These are phyloP conservation scores for Lactuca sativa DNA, from an alignment of 129 eudicot species.

Conservation along the genomic window DNA sequence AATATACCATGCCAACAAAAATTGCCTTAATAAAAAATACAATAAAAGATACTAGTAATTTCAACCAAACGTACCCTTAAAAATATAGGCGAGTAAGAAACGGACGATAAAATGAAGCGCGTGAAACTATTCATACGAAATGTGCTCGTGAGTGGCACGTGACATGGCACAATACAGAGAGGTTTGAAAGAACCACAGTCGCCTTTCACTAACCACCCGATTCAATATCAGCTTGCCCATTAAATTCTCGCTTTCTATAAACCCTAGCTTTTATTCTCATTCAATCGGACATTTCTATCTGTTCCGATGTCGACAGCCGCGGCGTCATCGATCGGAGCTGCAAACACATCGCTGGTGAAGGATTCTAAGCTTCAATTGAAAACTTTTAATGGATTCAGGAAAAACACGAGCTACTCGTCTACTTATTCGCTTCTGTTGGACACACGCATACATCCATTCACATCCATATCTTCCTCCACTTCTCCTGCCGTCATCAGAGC, in stretches of 20 bases:
- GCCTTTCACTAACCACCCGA: constrained; percentile 24
- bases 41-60: no score
- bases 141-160: constrained; percentile 33
- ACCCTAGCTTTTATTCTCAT: constrained; percentile 13
- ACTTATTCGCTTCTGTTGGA: constrained; percentile 47
- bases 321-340: constrained; percentile 59
- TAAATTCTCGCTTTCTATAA: constrained; percentile 1
- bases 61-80: not conserved
- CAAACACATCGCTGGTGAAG: constrained; percentile 36
- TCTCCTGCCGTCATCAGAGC: constrained; percentile 56
- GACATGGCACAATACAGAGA: constrained; percentile 14
- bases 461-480: constrained; percentile 18
- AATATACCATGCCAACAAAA: no score
- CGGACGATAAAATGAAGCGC: constrained; percentile 6
- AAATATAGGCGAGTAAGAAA: not conserved
- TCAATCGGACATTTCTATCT: not conserved
- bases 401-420: not conserved
- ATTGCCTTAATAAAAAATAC: no score
- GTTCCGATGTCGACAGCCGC: constrained; percentile 63
- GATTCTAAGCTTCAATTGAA: constrained; percentile 43
- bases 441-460: constrained; percentile 30
- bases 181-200: not conserved
- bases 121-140: constrained; percentile 11
- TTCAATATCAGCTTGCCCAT: constrained; percentile 9
- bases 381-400: constrained; percentile 48